Percentiles rank a stretch among this genome's conserved stretches.
These are phyloP conservation scores for Penicillium ochrochloron DNA, from an alignment of 495 filamentous ascomycete genomes.

Conservation along the genomic window DNA sequence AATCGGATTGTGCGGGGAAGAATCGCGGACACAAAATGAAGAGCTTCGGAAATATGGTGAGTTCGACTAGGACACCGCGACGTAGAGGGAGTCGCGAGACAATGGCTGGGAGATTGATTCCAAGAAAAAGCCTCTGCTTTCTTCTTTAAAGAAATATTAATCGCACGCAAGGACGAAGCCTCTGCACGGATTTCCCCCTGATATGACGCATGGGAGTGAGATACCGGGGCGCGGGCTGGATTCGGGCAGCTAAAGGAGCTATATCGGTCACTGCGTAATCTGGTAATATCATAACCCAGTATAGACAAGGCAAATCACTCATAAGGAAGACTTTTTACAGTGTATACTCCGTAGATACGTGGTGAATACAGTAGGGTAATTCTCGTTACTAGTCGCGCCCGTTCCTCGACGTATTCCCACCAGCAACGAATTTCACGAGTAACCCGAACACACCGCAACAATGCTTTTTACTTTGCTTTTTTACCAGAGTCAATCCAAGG, in stretches of 20 bases:
- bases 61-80: background rate
- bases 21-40: slow-evolving; percentile 5
- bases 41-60: slow-evolving; percentile 1
- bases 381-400: slow-evolving; percentile 2
- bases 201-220: slow-evolving; percentile 21
- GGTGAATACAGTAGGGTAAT: slow-evolving; percentile 4
- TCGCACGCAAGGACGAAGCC: slow-evolving; percentile 12
- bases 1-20: slow-evolving; percentile 11
- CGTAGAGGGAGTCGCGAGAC: background rate
- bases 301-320: background rate
- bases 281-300: slow-evolving; percentile 4
- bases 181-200: slow-evolving; percentile 20
- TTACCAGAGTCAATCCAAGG: background rate
- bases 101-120: background rate
- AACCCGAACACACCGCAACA: background rate
- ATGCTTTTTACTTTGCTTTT: background rate
- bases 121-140: background rate
- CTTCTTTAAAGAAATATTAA: slow-evolving; percentile 3
- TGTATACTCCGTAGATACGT: background rate
- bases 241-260: slow-evolving; percentile 11
- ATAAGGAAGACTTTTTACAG: background rate
- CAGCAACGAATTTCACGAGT: background rate
- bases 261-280: background rate
- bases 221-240: slow-evolving; percentile 4
- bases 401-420: background rate